Evolutionary conservation across 148 eudicot genomes (phyloP), one percentile per base, ranked within the genome.

Genomic region (Camellia sinensis): DNA sequence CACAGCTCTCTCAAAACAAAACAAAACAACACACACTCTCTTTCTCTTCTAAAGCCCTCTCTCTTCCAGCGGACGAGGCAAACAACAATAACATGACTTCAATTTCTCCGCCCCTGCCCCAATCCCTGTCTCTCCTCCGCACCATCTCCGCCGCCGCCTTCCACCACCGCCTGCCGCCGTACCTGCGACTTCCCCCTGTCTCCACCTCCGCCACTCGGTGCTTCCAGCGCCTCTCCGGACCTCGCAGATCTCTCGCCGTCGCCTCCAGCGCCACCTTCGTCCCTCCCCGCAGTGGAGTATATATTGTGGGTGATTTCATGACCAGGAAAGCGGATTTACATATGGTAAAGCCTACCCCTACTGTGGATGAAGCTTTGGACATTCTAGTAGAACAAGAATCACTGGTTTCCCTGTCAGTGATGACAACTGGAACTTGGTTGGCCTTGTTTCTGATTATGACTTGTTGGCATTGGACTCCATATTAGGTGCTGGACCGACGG

Each of bases 321-420:
- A 94, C 98, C 37, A 81, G 61, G 75, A 91, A 86, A 86, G 91
- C 91, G 68, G 88, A 94, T 61, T 83, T 94, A 81, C 86, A 82
- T 56, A 92, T 91, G 62, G 98, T 94, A 44, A 92, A 89, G 83
- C 92, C 97, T 77, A 86, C 93, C 76, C 92, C 98, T 13, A 84
- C 95, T 14, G 92, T 91, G 22, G 98, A 92, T 81, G 92, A 92
- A 92, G 98, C n/a, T n/a, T n/a, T n/a, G n/a, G n/a, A n/a, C n/a
- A n/a, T n/a, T n/a, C n/a, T n/a, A n/a, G n/a, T n/a, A n/a, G n/a
- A n/a, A n/a, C n/a, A n/a, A n/a, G n/a, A n/a, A n/a, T n/a, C n/a
- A n/a, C n/a, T n/a, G n/a, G n/a, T n/a, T n/a, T n/a, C n/a, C n/a
- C n/a, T n/a, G n/a, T n/a, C n/a, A n/a, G n/a, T n/a, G n/a, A n/a